Evolutionary conservation across 306 rosid genomes (phyloP).

Genomic region (Psophocarpus tetragonolobus): DNA sequence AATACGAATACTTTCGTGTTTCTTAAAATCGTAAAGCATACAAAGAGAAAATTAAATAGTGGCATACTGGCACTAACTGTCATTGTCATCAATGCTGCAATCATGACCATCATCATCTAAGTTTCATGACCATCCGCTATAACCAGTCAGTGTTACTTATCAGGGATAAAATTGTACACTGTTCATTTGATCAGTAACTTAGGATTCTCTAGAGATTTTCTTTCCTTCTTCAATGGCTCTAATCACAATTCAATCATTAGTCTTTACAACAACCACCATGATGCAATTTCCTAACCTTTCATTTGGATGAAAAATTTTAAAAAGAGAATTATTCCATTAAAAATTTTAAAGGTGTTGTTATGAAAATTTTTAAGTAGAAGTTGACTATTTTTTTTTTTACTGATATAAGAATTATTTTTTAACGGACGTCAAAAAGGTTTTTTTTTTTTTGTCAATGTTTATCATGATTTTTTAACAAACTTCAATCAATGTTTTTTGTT

Average conservation of each 20-base stretch:
- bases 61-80: constrained; percentile 19
- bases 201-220: background rate
- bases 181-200: constrained; percentile 3
- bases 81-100: constrained; percentile 35
- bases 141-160: background rate
- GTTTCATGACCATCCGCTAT: constrained; percentile 27
- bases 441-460: no score
- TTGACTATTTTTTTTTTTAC: no score
- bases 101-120: constrained; percentile 24
- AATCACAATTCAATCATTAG: constrained; percentile 3
- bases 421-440: no score
- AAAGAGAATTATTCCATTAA: no score
- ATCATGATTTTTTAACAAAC: no score
- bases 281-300: background rate
- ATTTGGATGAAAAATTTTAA: no score
- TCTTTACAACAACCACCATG: constrained; percentile 1
- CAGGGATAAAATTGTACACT: background rate
- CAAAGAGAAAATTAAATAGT: constrained; percentile 15
- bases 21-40: constrained; percentile 12
- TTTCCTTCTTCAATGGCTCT: constrained; percentile 1
- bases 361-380: no score
- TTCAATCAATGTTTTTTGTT: no score
- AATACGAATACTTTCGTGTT: background rate
- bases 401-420: no score
- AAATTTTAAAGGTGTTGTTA: no score